phyloP scores from a whole-genome alignment of 2,329 filamentous ascomycete genomes.

The Uncinocarpus reesii region DNA sequence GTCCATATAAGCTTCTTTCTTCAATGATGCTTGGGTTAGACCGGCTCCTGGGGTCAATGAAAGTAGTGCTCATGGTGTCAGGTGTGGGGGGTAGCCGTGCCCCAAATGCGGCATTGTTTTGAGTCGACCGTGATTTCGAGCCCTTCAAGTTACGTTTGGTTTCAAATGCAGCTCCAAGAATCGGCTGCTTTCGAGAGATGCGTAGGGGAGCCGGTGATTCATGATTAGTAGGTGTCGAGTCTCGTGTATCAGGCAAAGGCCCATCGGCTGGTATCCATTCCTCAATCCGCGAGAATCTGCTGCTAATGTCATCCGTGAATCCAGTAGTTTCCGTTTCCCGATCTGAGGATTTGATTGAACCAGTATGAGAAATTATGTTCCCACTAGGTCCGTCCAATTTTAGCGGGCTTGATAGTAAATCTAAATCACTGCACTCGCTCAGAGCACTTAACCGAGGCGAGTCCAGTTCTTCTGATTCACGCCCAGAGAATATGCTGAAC shows the following conservation, averaged over 20 bases:
- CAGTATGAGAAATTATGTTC: neutral
- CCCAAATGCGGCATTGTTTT: conserved; percentile 21
- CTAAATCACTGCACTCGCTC: conserved; percentile 38
- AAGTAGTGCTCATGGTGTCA: conserved; percentile 36
- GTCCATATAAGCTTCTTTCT: conserved; percentile 22
- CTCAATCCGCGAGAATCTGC: conserved; percentile 22
- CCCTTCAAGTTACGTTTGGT: conserved; percentile 18
- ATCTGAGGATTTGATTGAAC: neutral
- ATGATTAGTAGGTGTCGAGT: conserved; percentile 16
- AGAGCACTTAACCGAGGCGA: conserved; percentile 36
- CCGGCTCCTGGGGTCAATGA: conserved; percentile 24
- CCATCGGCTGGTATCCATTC: conserved; percentile 26
- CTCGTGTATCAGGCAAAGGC: conserved; percentile 17
- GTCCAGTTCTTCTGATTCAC: conserved; percentile 26
- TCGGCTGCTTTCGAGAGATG: conserved; percentile 10
- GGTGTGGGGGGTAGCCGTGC: conserved; percentile 33
- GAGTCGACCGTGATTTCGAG: neutral
- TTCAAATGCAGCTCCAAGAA: conserved; percentile 22
- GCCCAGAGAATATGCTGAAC: conserved; percentile 30
- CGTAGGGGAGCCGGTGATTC: neutral
- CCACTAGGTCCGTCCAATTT: conserved; percentile 14
- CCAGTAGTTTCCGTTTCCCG: neutral
- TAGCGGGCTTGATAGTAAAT: conserved; percentile 24
- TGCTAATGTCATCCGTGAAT: neutral
- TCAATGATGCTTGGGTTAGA: conserved; percentile 30